Percentiles rank a stretch among this genome's conserved stretches.
These are phyloP conservation scores for Lactifluus echinatus DNA, from an alignment of 768 basidiomycete species.

Conservation along the genomic window DNA sequence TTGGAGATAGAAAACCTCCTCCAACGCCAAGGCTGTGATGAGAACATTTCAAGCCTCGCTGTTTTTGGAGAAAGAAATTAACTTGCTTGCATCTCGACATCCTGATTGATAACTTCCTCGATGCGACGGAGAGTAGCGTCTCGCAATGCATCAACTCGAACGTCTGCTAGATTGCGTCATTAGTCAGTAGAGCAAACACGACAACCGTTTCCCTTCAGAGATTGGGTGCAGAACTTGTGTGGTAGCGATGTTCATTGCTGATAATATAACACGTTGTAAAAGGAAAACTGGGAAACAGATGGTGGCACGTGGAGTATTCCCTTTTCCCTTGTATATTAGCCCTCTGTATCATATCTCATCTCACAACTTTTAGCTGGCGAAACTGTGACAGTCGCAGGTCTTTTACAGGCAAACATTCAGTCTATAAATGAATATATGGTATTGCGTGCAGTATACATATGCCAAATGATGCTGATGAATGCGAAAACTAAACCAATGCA, in stretches of 20 bases:
- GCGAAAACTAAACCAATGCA: constrained; percentile 3
- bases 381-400: too few species aligned
- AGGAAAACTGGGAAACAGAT: not conserved
- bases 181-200: not conserved
- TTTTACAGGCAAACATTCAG: not conserved
- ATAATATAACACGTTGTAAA: too few species aligned
- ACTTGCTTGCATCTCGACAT: constrained; percentile 66
- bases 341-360: not conserved
- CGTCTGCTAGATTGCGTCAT: not conserved
- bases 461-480: constrained; percentile 14
- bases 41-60: not conserved
- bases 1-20: constrained; percentile 52
- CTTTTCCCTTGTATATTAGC: not conserved
- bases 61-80: not conserved
- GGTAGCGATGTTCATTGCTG: not conserved
- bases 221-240: not conserved
- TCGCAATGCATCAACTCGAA: not conserved
- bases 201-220: not conserved
- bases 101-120: constrained; percentile 49
- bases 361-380: constrained; percentile 5
- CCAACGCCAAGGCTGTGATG: constrained; percentile 2
- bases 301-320: not conserved
- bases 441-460: constrained; percentile 20
- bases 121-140: constrained; percentile 42
- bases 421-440: constrained; percentile 11